Percentiles rank a stretch among this genome's conserved stretches.
phyloP scores from a whole-genome alignment of 2,329 filamentous ascomycete genomes.

The Alternaria triticimaculans region DNA sequence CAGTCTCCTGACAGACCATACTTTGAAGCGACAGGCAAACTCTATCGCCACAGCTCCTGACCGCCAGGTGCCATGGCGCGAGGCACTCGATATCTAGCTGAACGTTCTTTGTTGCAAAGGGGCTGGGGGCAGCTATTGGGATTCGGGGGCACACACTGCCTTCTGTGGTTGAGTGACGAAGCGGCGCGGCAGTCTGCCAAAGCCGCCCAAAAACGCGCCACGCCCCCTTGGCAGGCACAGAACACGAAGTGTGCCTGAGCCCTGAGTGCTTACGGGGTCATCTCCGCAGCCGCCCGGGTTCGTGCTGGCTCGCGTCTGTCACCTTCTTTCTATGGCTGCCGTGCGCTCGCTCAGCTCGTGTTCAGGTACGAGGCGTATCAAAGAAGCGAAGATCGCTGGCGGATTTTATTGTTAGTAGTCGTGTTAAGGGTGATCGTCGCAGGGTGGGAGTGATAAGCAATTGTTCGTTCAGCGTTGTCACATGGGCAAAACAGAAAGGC shows the following conservation, averaged over 20 bases:
- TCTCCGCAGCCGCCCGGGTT: constrained; percentile 4
- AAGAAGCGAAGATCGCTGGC: neutral
- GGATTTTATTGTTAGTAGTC: neutral
- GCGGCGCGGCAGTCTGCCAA: constrained; percentile 4
- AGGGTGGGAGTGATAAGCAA: neutral
- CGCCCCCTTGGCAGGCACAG: constrained; percentile 3
- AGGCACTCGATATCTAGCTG: neutral
- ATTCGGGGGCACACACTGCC: neutral
- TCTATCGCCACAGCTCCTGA: neutral
- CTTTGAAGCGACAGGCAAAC: neutral
- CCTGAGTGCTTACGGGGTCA: neutral
- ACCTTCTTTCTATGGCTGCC: neutral
- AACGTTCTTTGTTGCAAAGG: neutral
- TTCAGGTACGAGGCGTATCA: neutral
- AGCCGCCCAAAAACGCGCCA: constrained; percentile 1
- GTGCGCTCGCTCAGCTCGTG: neutral
- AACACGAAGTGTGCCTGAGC: neutral
- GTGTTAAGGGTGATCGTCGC: neutral
- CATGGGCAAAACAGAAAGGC: neutral
- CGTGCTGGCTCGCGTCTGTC: neutral
- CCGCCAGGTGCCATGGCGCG: neutral
- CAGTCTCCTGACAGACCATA: neutral
- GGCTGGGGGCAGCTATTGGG: neutral
- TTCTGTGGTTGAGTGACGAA: neutral
- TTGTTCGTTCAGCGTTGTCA: neutral